A percentile compares a stretch with the other conserved stretches of the same genome.
Evolutionary conservation across 345 rosid species (phyloP).

Genomic region (Eucalyptus melliodora): DNA sequence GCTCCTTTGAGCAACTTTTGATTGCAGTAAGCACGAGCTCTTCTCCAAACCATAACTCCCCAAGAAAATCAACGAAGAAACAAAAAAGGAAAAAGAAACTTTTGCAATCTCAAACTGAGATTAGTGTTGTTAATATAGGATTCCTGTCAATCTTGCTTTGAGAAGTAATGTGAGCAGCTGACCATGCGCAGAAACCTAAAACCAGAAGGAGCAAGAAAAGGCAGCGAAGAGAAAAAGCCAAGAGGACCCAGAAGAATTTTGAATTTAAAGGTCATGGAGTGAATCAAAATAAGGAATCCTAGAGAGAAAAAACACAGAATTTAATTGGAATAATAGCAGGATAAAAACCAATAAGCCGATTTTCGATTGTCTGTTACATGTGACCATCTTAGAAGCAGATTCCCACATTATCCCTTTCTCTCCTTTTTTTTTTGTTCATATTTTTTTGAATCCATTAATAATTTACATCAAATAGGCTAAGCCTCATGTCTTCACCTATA

Average conservation of each 20-base stretch:
- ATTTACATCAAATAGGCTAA: background rate
- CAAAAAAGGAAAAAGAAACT: background rate
- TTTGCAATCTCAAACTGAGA: background rate
- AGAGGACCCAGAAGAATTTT: background rate
- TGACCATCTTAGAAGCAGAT: background rate
- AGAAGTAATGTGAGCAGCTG: too few relatives aligned
- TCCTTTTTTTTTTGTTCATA: background rate
- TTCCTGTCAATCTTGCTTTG: too few relatives aligned
- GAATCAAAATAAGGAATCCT: background rate
- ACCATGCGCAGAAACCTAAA: too few relatives aligned
- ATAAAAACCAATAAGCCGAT: background rate
- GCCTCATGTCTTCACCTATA: background rate
- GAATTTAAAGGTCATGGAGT: background rate
- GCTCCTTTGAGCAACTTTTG: background rate
- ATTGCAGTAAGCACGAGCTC: background rate
- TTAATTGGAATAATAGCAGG: background rate
- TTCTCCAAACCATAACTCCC: background rate
- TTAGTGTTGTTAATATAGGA: background rate
- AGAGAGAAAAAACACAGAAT: background rate
- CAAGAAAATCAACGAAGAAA: background rate
- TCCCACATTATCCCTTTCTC: background rate
- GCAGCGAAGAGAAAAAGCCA: background rate
- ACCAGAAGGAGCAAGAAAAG: too few relatives aligned
- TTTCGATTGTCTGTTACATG: background rate
- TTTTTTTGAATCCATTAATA: background rate